Evolutionary conservation across 805 yeast genomes (phyloP), one percentile per base, ranked within the genome.

Genomic region (Hanseniaspora thailandica): DNA sequence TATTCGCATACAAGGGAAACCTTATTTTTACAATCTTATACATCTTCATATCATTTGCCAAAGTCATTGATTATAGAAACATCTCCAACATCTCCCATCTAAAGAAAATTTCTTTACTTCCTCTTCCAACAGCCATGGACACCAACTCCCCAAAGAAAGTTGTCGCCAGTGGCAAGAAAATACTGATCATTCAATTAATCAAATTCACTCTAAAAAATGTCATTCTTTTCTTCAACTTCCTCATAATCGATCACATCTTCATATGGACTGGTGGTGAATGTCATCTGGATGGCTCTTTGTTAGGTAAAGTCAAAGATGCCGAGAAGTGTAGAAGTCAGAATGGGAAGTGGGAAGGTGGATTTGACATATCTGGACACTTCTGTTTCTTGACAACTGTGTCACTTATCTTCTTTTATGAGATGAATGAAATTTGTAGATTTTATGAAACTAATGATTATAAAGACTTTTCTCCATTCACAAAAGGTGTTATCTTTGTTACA

Each of bases 351-450:
- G 59, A 60, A 4, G 70, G 71, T 55, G 78, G 78, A 9, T 77
- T 77, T 58, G 81, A 77, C 59, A 64, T 73, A 4, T 74, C 79
- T 38, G 81, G 81, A 1, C 82, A 77, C 60, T 72, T 69, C 49
- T 75, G 75, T 57, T 69, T 76, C 50, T 53, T 76, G 1, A 61
- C 69, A 1, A 72, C 73, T 5, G 59, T 72, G 15, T 73, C 78
- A 56, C 57, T 75, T 55, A 62, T 75, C 9, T 54, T 75, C 0
- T 69, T 72, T 69, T 54, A 61, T 28, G 75, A 71, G 54, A 45
- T 71, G 34, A 43, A 40, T 25, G 22, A 55, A 0, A 57, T 64
- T 4, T 41, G 33, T 23, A 41, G 30, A 25, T 41, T 41, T 5
- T 25, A 41, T n/a, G 33, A 12, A 34, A 10, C 45, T 43, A 48